Evolutionary conservation across 805 yeast genomes (phyloP), one percentile per base, ranked within the genome.

Genomic region (baker's yeast (Saccharomyces cerevisiae)): DNA sequence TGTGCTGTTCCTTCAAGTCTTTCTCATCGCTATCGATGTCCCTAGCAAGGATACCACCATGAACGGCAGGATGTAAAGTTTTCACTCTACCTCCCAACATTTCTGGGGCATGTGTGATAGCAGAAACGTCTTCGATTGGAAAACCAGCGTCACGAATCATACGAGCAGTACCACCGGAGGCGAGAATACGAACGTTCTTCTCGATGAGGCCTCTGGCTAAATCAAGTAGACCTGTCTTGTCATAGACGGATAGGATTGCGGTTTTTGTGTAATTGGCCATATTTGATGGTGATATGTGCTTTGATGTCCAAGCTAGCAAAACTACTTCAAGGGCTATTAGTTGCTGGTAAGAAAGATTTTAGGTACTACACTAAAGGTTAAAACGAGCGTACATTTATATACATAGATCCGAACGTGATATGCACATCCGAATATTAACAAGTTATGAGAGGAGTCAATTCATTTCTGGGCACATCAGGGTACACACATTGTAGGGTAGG

Each of bases 81-180:
- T 92, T 92, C 64, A 92, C 99, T 75, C 99, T 83, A 60, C 99
- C 99, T 58, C 97, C 96, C 62, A 92, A 80, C 96, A 92, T 92
- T 75, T 92, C 99, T 52, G 99, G 99, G 46, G 98, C 98, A 67
- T 92, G 95, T 46, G 99, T 92, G 71, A 92, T 90, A 57, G 92
- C 72, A 43, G 94, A 84, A 46, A 92, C 97, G 67, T 92, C 99
- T 62, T 91, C 96, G 26, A 92, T 97, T 48, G 96, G 91, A 82
- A 92, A 91, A 17, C 98, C 98, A 52, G 97, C 96, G 71, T 91
- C 98, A 70, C 96, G 86, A 55, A 94, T 84, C 78, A 92, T 78
- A 65, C 81, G 82, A 55, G 99, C 95, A 52, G 99, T 92, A 70
- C 99, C 99, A 57, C 99, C 99, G 46, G 96, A 89, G 50, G 98